These are phyloP conservation scores for Dalbergia cultrata DNA, from an alignment of 306 rosid genomes.

Conservation along the genomic window DNA sequence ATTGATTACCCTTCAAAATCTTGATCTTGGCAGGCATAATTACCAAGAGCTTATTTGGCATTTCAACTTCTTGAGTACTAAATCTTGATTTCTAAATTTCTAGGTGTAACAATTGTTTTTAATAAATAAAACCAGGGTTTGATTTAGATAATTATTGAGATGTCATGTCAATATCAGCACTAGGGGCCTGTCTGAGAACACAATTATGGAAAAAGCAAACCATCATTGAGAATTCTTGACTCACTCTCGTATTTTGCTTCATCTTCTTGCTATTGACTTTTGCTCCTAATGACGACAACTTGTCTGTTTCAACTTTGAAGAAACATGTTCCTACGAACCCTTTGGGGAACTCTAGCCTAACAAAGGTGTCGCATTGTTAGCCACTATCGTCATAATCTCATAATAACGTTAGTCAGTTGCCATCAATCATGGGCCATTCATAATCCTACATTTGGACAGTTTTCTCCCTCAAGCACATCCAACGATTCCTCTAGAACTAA, in stretches of 20 bases:
- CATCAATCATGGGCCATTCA: not conserved
- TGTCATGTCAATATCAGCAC: slow-evolving; percentile 35
- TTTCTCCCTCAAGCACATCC: not conserved
- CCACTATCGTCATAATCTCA: not conserved
- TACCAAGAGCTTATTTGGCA: not conserved
- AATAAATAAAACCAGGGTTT: slow-evolving; percentile 20
- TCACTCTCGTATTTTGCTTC: not conserved
- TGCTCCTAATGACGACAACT: not conserved
- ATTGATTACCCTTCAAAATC: not conserved
- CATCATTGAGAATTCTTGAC: slow-evolving; percentile 26
- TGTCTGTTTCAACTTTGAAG: slow-evolving; percentile 28
- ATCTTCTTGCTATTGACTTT: not conserved
- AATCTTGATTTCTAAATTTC: not conserved
- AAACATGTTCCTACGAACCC: slow-evolving; percentile 22
- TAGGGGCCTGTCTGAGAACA: slow-evolving; percentile 1
- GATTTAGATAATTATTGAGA: slow-evolving; percentile 23
- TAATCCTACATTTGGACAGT: not conserved
- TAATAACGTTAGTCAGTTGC: not conserved
- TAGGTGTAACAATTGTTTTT: not conserved
- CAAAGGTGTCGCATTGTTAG: not conserved
- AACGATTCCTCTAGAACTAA: not conserved
- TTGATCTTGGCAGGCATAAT: not conserved
- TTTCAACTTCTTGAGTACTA: slow-evolving; percentile 2
- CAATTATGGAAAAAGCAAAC: slow-evolving; percentile 17
- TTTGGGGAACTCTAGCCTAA: not conserved